These are phyloP conservation scores for Parsonsia alboflavescens DNA, from an alignment of 257 asterid genomes.

Conservation along the genomic window DNA sequence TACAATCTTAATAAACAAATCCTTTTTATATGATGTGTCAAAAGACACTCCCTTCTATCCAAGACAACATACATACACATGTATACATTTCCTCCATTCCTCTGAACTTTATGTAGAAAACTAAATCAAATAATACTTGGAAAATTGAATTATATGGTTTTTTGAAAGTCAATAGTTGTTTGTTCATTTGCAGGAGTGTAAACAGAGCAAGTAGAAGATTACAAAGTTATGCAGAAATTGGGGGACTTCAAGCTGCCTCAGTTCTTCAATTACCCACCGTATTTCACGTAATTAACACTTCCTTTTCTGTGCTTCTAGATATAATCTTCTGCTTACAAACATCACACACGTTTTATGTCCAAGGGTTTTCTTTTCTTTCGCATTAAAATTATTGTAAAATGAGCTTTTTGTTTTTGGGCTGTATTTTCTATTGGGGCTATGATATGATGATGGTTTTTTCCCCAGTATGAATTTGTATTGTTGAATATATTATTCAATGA, in stretches of 20 bases:
- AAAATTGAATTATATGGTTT: too few relatives aligned
- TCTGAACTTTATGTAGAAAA: too few relatives aligned
- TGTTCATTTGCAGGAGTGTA: not conserved
- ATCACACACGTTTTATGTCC: not conserved
- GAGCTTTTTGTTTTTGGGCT: not conserved
- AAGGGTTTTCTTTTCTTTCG: not conserved
- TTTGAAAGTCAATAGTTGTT: not conserved
- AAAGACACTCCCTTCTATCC: too few relatives aligned
- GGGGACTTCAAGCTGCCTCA: slow-evolving; percentile 34
- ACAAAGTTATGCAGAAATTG: slow-evolving; percentile 23
- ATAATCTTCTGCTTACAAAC: not conserved
- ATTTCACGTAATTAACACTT: slow-evolving; percentile 24
- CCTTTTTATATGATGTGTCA: too few relatives aligned
- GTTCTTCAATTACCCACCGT: slow-evolving; percentile 35
- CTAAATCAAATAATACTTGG: too few relatives aligned
- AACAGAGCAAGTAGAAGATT: not conserved
- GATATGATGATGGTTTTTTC: not conserved
- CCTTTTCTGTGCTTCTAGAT: not conserved
- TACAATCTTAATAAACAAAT: too few relatives aligned
- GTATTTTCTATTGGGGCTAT: not conserved
- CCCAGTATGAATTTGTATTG: not conserved
- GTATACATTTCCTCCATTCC: too few relatives aligned
- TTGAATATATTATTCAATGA: not conserved
- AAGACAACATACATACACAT: too few relatives aligned
- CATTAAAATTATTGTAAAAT: too few relatives aligned